Base-by-base conservation (phyloP, 2,329 filamentous ascomycete species). In the Fusarium verticillioides region DNA sequence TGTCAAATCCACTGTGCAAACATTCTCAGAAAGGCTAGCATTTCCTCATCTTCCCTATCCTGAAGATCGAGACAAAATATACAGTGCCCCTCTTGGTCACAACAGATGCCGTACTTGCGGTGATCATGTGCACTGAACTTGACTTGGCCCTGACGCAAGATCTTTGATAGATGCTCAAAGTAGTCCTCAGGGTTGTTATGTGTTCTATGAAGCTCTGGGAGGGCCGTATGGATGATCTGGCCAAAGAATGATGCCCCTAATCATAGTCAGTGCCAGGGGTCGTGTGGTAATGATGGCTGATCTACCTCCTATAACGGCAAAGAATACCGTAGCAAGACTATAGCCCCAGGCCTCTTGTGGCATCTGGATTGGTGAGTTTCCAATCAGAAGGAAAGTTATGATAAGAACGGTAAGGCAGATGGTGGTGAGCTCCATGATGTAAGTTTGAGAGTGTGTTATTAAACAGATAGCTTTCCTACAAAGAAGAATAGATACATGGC, bases 21-120 rank as follows among this genome's bases (percentile, higher is more conserved):
- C 30, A n/a, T 37, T n/a, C 16, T 15, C 7, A 10, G 12, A 19
- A 18, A 16, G 4, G 8, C 23, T 19, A 4, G 21, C 30, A 21
- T 28, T 4, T 44, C 7, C 42, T 19, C 42, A 44, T 19, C 7
- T n/a, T 11, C 4, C 23, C 43, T 36, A 11, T n/a, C 43, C 15
- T n/a, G 32, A 5, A 43, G 18, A 16, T 49, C 46, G 9, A 43
- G 9, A 26, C 63, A 68, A 44, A 37, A 62, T 18, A 30, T 26
- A n/a, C 63, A 68, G 13, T 43, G 21, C 4, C 43, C 43, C 16
- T 30, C n/a, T 12, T 30, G 37, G 18, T 26, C n/a, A 23, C 66
- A 68, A 19, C 56, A 68, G 26, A 68, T 21, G 19, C 66, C 66
- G 23, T 23, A 40, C 16, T 15, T 34, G n/a, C 37, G 65, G 18